These are phyloP conservation scores for Diatrype stigma DNA, from an alignment of 2,329 filamentous ascomycete species.

Conservation along the genomic window DNA sequence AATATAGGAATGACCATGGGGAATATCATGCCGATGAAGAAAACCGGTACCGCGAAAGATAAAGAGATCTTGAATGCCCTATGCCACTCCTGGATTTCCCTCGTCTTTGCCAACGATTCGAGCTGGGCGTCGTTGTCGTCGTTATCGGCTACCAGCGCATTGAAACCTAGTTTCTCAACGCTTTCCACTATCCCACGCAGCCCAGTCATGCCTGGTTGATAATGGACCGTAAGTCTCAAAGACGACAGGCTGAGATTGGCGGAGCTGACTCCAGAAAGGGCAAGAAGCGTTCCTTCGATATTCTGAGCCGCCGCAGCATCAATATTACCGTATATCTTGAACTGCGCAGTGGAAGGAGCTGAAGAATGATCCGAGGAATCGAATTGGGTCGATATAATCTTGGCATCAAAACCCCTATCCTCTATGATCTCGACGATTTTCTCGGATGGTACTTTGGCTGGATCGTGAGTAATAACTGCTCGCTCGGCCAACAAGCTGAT, in stretches of 20 bases:
- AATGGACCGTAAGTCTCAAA: conserved; percentile 68
- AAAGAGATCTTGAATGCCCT: conserved; percentile 73
- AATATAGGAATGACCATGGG: conserved; percentile 77
- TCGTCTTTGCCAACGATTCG: conserved; percentile 92
- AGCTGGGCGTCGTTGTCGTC: conserved; percentile 97
- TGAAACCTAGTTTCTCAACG: conserved; percentile 78
- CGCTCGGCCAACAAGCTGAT: conserved; percentile 92
- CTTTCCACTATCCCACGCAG: conserved; percentile 77
- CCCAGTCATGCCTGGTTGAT: conserved; percentile 68
- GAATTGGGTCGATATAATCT: conserved; percentile 70
- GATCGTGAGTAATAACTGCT: conserved; percentile 81
- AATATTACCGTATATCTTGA: conserved; percentile 79
- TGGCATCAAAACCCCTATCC: conserved; percentile 83
- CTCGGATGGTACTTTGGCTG: conserved; percentile 63
- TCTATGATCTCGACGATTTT: conserved; percentile 81
- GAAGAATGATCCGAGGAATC: conserved; percentile 51
- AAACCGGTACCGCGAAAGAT: conserved; percentile 82
- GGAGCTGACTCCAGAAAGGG: conserved; percentile 67
- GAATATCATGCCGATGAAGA: conserved; percentile 87
- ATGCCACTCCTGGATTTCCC: conserved; percentile 92
- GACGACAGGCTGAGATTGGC: conserved; percentile 70
- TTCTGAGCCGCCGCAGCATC: conserved; percentile 68
- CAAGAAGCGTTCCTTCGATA: conserved; percentile 64
- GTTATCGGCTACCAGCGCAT: conserved; percentile 82
- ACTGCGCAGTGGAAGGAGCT: conserved; percentile 61